These are phyloP conservation scores for Arthrobotrys iridis DNA, from an alignment of 2,329 filamentous ascomycete species.

Conservation along the genomic window DNA sequence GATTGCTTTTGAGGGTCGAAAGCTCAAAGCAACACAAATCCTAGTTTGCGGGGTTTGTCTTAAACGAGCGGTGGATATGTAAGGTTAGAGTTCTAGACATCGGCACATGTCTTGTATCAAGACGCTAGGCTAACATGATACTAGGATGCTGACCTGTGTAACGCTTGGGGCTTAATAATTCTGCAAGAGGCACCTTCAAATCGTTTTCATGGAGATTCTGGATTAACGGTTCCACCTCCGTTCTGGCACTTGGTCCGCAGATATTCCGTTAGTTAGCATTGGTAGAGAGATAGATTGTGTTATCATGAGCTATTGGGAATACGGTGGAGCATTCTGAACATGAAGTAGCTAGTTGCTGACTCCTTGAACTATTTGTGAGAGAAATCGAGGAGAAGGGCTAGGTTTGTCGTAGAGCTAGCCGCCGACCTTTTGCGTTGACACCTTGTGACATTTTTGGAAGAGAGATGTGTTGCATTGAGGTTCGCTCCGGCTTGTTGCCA, in stretches of 20 bases:
- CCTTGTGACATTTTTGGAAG: constrained; percentile 8
- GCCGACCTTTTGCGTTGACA: background rate
- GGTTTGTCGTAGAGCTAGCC: too few relatives aligned
- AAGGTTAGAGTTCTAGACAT: constrained; percentile 9
- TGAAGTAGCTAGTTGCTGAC: too few relatives aligned
- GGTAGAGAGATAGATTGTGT: background rate
- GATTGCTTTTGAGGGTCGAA: background rate
- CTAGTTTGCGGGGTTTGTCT: background rate
- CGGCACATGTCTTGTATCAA: background rate
- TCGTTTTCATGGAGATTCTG: background rate
- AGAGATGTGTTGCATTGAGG: constrained; percentile 24
- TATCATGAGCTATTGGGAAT: too few relatives aligned
- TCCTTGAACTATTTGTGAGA: too few relatives aligned
- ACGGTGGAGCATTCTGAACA: too few relatives aligned
- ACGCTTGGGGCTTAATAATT: constrained; percentile 10
- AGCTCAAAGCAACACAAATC: background rate
- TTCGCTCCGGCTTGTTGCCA: constrained; percentile 20
- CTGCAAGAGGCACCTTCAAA: background rate
- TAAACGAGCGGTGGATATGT: background rate
- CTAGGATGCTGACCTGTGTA: background rate
- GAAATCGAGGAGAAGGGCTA: too few relatives aligned
- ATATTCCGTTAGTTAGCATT: background rate
- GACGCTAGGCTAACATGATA: too few relatives aligned
- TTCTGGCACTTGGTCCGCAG: background rate
- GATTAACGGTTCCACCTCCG: background rate